Percentiles rank a stretch among this genome's conserved stretches.
These are phyloP conservation scores for Geoglossum cookeanum DNA, from an alignment of 2,329 filamentous ascomycete genomes.

Conservation along the genomic window DNA sequence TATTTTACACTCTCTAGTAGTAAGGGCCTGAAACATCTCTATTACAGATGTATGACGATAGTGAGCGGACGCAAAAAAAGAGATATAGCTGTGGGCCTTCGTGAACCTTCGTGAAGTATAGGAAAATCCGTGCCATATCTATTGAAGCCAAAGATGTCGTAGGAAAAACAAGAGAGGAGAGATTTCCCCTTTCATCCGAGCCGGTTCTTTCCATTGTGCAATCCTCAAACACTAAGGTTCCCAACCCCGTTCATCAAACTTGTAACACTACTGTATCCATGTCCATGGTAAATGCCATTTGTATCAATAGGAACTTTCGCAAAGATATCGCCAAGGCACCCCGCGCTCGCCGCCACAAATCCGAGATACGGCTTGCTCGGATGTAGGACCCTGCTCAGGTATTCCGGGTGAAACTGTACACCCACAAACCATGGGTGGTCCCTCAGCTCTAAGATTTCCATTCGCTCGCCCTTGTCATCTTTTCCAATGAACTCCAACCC, in stretches of 20 bases:
- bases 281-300: neutral
- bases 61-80: no score
- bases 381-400: conserved; percentile 52
- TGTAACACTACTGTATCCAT: neutral
- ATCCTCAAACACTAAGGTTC: neutral
- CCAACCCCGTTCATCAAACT: neutral
- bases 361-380: conserved; percentile 64
- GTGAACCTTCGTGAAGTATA: no score
- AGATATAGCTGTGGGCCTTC: no score
- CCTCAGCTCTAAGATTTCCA: conserved; percentile 68
- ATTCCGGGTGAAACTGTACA: conserved; percentile 82
- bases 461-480: conserved; percentile 56
- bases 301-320: neutral
- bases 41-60: no score
- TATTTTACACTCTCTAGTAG: no score
- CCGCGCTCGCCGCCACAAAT: conserved; percentile 61
- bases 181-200: neutral
- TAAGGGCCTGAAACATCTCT: no score
- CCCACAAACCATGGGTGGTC: conserved; percentile 74
- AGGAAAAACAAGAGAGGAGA: neutral
- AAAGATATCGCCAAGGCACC: conserved; percentile 29
- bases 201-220: neutral
- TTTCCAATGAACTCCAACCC: conserved; percentile 64
- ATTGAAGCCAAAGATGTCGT: no score
- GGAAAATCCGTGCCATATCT: no score